These are phyloP conservation scores for Ophiosphaerella narmari DNA, from an alignment of 2,329 filamentous ascomycete species.

Conservation along the genomic window DNA sequence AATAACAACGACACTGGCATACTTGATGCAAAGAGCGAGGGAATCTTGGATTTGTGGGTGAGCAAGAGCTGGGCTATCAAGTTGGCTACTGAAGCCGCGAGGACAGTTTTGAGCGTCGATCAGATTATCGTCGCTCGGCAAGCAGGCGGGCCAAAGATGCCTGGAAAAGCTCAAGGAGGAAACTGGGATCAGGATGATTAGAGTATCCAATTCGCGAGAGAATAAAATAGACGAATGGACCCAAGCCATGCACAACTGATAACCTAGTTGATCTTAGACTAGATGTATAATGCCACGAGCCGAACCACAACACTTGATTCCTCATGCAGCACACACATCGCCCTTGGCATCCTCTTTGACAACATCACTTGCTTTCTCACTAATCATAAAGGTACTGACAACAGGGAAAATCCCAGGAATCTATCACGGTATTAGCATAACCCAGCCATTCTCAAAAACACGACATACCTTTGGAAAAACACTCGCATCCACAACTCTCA, in stretches of 20 bases:
- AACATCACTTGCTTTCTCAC: conserved; percentile 20
- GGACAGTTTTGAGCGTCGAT: conserved; percentile 93
- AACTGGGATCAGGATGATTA: conserved; percentile 69
- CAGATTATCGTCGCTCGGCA: conserved; percentile 99
- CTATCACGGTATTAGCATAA: no score
- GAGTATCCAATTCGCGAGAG: conserved; percentile 1
- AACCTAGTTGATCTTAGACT: neutral
- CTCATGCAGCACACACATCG: no score
- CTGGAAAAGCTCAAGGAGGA: conserved; percentile 77
- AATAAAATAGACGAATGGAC: neutral
- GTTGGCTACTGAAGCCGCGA: conserved; percentile 89
- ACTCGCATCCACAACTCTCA: conserved; percentile 67
- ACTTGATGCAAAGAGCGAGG: conserved; percentile 82
- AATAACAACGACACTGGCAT: conserved; percentile 80
- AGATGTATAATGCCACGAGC: conserved; percentile 17
- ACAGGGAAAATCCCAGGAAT: conserved; percentile 57
- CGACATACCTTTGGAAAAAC: conserved; percentile 43
- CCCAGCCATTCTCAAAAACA: no score
- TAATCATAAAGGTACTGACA: conserved; percentile 51
- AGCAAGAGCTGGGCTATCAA: conserved; percentile 97
- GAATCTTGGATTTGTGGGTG: conserved; percentile 89
- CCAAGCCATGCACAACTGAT: neutral
- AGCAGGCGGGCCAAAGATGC: conserved; percentile 95
- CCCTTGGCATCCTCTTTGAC: conserved; percentile 17
- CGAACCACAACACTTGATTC: neutral